A percentile compares a stretch with the other conserved stretches of the same genome.
These are phyloP conservation scores for Monoraphidium neglectum DNA, from an alignment of 139 green algal genomes.

Conservation along the genomic window DNA sequence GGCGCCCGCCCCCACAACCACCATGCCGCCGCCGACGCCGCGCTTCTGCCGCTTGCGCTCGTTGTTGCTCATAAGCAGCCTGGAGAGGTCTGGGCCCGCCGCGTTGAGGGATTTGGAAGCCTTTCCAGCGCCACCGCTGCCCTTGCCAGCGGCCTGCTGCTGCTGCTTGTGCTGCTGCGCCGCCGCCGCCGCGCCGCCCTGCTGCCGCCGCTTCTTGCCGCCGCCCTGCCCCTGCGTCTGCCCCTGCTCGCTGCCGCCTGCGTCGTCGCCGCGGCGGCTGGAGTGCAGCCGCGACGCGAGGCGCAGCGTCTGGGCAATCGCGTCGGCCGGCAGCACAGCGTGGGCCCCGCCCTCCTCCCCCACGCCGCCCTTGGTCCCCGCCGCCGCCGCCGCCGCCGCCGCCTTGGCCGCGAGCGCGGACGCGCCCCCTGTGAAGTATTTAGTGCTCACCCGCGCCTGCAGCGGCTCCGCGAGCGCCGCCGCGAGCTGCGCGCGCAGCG, in stretches of 20 bases:
- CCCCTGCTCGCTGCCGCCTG: slow-evolving; percentile 6
- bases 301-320: slow-evolving; percentile 9
- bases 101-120: not conserved
- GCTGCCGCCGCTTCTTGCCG: not conserved
- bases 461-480: slow-evolving; percentile 18
- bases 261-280: slow-evolving; percentile 10
- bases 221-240: not conserved
- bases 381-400: slow-evolving; percentile 3
- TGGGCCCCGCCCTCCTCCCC: not conserved
- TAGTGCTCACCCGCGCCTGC: slow-evolving; percentile 21
- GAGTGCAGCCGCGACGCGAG: slow-evolving; percentile 14
- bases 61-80: slow-evolving; percentile 35
- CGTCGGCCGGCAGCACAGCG: slow-evolving; percentile 9
- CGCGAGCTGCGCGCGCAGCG: slow-evolving; percentile 15
- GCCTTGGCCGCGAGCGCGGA: not conserved
- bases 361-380: not conserved
- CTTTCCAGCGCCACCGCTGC: not conserved
- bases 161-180: not conserved
- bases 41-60: slow-evolving; percentile 29
- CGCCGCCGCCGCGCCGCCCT: not conserved
- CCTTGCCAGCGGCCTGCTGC: slow-evolving; percentile 1
- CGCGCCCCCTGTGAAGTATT: slow-evolving; percentile 28
- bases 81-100: not conserved
- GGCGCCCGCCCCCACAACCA: not conserved
- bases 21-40: slow-evolving; percentile 22